Percentiles rank a stretch among this genome's conserved stretches.
Evolutionary conservation across 176 grass and related monocot genomes (phyloP).

Genomic region (Oryza glaberrima): DNA sequence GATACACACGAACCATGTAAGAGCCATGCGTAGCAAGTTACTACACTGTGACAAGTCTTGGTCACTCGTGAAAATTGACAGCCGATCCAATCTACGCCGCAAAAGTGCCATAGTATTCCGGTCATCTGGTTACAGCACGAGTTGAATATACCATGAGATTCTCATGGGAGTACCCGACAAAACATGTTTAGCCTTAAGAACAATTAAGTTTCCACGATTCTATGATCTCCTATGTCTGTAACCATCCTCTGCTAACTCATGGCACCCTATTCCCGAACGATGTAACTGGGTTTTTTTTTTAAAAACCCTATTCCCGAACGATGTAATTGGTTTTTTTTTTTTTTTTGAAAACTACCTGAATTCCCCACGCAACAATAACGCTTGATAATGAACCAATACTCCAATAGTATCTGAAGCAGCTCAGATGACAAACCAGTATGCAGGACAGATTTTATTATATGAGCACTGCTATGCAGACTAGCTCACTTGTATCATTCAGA

Average conservation of each 20-base stretch:
- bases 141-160: not conserved
- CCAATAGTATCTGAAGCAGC: not conserved
- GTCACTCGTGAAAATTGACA: not conserved
- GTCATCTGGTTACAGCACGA: not conserved
- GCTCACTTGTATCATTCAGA: constrained; percentile 28
- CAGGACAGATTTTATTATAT: not conserved
- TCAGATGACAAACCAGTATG: not conserved
- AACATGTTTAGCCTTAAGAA: not conserved
- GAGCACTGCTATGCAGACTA: constrained; percentile 28
- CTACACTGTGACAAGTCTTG: not conserved
- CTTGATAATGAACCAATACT: not conserved
- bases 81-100: not conserved
- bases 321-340: too few species aligned
- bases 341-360: not conserved
- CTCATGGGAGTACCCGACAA: too few species aligned
- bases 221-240: not conserved
- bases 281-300: too few species aligned
- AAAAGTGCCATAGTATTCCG: not conserved
- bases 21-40: not conserved
- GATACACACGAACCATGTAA: constrained; percentile 20
- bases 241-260: not conserved
- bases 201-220: not conserved
- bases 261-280: not conserved
- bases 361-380: too few species aligned
- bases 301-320: too few species aligned